These are phyloP conservation scores for Pilatotrama ljubarskyi DNA, from an alignment of 768 basidiomycete species.

Conservation along the genomic window DNA sequence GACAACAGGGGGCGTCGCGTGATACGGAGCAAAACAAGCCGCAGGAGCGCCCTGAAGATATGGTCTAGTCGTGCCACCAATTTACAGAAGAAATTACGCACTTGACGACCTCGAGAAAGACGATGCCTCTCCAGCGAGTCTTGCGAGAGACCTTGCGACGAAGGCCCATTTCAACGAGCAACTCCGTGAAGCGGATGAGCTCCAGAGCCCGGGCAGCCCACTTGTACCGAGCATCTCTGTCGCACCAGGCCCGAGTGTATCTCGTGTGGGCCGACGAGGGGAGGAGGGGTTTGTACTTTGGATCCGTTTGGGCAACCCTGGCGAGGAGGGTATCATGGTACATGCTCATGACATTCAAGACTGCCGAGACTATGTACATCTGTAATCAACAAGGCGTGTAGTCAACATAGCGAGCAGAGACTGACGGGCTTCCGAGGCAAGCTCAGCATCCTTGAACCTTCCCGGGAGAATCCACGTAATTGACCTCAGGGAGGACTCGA, in stretches of 20 bases:
- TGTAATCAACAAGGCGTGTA: slow-evolving; percentile 14
- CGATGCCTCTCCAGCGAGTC: slow-evolving; percentile 72
- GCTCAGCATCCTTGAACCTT: slow-evolving; percentile 94
- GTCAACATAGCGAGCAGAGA: slow-evolving; percentile 30
- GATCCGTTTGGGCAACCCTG: slow-evolving; percentile 59
- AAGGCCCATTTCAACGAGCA: slow-evolving; percentile 88
- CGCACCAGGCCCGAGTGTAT: slow-evolving; percentile 87
- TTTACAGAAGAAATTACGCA: slow-evolving; percentile 38
- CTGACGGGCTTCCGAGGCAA: slow-evolving; percentile 93
- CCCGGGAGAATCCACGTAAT: slow-evolving; percentile 96
- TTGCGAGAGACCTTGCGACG: slow-evolving; percentile 66
- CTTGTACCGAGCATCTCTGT: slow-evolving; percentile 69
- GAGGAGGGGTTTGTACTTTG: slow-evolving; percentile 73
- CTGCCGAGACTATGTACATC: slow-evolving; percentile 68
- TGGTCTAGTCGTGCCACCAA: slow-evolving; percentile 5
- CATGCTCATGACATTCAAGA: slow-evolving; percentile 83
- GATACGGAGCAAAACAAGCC: slow-evolving; percentile 68
- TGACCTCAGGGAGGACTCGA: slow-evolving; percentile 87
- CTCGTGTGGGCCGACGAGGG: slow-evolving; percentile 79
- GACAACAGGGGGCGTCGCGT: slow-evolving; percentile 76
- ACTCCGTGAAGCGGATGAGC: slow-evolving; percentile 76
- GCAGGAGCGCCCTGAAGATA: slow-evolving; percentile 63
- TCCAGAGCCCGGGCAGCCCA: slow-evolving; percentile 77
- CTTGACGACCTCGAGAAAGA: slow-evolving; percentile 85
- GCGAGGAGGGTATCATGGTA: slow-evolving; percentile 94